Evolutionary conservation across 768 basidiomycete species (phyloP).

Genomic region (Pleurotus eryngii): DNA sequence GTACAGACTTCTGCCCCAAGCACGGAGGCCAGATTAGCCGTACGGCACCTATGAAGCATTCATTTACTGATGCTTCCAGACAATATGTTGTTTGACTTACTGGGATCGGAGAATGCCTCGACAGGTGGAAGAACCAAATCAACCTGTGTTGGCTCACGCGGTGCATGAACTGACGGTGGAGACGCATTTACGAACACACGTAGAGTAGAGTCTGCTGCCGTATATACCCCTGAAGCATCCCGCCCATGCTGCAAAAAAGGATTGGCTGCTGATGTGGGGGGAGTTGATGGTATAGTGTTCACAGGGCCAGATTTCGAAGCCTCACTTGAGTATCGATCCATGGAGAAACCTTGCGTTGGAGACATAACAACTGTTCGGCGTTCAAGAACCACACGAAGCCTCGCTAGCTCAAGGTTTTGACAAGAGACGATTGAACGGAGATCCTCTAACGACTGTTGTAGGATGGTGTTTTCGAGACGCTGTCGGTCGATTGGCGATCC

Average conservation of each 20-base stretch:
- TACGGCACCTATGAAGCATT: too few species aligned
- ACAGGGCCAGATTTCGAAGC: not conserved
- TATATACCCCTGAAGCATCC: slow-evolving; percentile 1
- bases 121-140: slow-evolving; percentile 20
- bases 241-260: not conserved
- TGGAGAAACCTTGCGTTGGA: slow-evolving; percentile 14
- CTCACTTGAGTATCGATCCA: not conserved
- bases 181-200: slow-evolving; percentile 10
- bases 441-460: slow-evolving; percentile 17
- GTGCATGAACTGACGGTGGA: not conserved
- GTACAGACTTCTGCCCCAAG: slow-evolving; percentile 18
- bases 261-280: not conserved
- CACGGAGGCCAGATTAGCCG: too few species aligned
- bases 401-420: not conserved
- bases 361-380: slow-evolving; percentile 15
- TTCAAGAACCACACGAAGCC: slow-evolving; percentile 7
- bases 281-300: not conserved
- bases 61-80: too few species aligned
- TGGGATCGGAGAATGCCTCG: slow-evolving; percentile 15
- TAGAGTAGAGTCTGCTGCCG: not conserved
- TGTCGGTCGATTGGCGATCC: slow-evolving; percentile 17
- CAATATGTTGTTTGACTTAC: too few species aligned
- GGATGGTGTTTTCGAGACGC: slow-evolving; percentile 17
- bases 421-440: slow-evolving; percentile 1
- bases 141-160: slow-evolving; percentile 11